A percentile compares a stretch with the other conserved stretches of the same genome.
Conservation (phyloP, 495 filamentous ascomycete species). For the Penicillium steckii region DNA sequence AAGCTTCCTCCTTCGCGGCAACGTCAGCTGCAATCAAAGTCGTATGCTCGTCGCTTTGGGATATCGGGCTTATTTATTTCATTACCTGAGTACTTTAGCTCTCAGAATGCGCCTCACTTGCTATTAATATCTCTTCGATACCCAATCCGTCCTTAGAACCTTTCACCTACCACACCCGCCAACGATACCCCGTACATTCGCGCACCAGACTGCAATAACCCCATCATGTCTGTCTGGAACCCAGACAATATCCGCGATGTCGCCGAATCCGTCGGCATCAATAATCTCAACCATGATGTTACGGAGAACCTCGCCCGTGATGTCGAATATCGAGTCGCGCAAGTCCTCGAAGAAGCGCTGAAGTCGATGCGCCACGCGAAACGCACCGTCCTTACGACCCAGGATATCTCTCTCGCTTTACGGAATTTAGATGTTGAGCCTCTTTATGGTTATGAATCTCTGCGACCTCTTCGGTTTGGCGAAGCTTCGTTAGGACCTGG, state of each 20-base stretch:
- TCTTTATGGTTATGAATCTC: slow-evolving; percentile 91
- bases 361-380: slow-evolving; percentile 91
- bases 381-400: slow-evolving; percentile 77
- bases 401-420: slow-evolving; percentile 82
- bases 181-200: slow-evolving; percentile 1
- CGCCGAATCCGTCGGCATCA: slow-evolving; percentile 89
- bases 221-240: slow-evolving; percentile 76
- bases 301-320: slow-evolving; percentile 83
- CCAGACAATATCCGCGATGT: slow-evolving; percentile 93
- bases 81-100: background rate
- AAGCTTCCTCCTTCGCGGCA: slow-evolving; percentile 9
- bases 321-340: slow-evolving; percentile 89
- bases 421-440: slow-evolving; percentile 88
- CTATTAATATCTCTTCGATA: background rate
- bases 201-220: background rate
- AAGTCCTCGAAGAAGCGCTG: slow-evolving; percentile 88
- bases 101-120: slow-evolving; percentile 18
- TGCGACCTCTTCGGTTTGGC: slow-evolving; percentile 81
- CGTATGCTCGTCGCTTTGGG: background rate
- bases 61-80: background rate
- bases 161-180: background rate
- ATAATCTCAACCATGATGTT: slow-evolving; percentile 74
- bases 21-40: too few relatives aligned
- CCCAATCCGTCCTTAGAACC: background rate
- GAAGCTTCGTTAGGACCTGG: slow-evolving; percentile 91